Evolutionary conservation across 192 early-diverging fungal genomes (phyloP).

Genomic region (Backusella luteola): DNA sequence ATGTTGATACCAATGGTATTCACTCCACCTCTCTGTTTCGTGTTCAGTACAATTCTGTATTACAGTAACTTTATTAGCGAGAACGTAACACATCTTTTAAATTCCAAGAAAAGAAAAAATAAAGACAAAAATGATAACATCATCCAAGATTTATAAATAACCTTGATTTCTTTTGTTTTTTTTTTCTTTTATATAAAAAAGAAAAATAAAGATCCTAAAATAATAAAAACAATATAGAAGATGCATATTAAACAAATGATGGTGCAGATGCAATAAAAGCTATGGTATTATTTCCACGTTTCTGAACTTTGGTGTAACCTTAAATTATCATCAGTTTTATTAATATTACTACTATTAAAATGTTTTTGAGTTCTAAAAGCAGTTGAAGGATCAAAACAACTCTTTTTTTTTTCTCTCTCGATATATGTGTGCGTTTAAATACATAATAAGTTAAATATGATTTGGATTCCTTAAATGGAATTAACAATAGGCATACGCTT

Average conservation of each 20-base stretch:
- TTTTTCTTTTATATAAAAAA: neutral
- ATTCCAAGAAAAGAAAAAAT: constrained; percentile 6
- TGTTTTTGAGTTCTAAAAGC: neutral
- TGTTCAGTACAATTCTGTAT: constrained; percentile 5
- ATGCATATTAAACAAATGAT: neutral
- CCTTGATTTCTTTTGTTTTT: neutral
- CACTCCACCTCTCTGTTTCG: neutral
- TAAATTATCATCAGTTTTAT: neutral
- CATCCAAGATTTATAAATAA: neutral
- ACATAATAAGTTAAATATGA: neutral
- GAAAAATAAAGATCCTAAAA: neutral
- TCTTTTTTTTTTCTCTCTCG: neutral
- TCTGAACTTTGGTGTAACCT: neutral
- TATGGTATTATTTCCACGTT: neutral
- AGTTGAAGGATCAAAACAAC: constrained; percentile 1
- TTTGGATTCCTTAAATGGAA: neutral
- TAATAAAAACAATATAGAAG: neutral
- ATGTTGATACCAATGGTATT: neutral
- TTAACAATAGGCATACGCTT: constrained; percentile 23
- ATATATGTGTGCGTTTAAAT: neutral
- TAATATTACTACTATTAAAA: neutral
- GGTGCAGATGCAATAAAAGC: neutral
- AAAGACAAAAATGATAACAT: neutral
- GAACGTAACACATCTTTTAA: neutral
- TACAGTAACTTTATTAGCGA: neutral